Evolutionary conservation across 306 rosid species (phyloP).

Genomic region (Pyrus pyrifolia): DNA sequence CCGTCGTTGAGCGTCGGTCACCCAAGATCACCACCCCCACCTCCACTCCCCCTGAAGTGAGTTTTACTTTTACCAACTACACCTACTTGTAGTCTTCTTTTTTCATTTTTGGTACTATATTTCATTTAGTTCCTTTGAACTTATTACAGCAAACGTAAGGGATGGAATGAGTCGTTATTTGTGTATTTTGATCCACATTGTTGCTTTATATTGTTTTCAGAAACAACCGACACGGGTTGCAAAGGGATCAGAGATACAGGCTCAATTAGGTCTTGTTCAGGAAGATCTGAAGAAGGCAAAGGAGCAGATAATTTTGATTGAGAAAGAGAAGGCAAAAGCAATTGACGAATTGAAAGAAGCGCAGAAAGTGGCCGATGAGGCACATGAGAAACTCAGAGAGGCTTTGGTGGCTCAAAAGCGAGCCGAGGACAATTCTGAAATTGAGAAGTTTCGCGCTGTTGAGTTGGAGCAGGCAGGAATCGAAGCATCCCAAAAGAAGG

Average conservation of each 20-base stretch:
- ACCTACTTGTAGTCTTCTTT: background rate
- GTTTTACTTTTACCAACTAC: slow-evolving; percentile 20
- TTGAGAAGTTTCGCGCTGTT: slow-evolving; percentile 89
- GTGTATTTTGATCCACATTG: slow-evolving; percentile 16
- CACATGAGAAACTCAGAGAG: slow-evolving; percentile 73
- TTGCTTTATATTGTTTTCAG: slow-evolving; percentile 35
- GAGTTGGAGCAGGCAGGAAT: slow-evolving; percentile 96
- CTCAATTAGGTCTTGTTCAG: slow-evolving; percentile 56
- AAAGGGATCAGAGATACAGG: slow-evolving; percentile 69
- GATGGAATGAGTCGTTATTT: background rate
- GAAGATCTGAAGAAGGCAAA: slow-evolving; percentile 87
- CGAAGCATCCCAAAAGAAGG: slow-evolving; percentile 76
- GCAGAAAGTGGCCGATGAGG: slow-evolving; percentile 65
- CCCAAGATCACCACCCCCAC: slow-evolving; percentile 53
- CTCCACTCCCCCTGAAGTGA: slow-evolving; percentile 57
- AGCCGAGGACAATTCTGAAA: slow-evolving; percentile 84
- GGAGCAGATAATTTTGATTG: slow-evolving; percentile 62
- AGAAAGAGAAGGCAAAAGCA: slow-evolving; percentile 69
- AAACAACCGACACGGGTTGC: slow-evolving; percentile 49
- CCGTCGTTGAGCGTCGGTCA: slow-evolving; percentile 52
- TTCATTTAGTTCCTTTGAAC: background rate
- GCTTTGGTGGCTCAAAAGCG: slow-evolving; percentile 83
- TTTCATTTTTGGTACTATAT: background rate
- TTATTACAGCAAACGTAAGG: background rate
- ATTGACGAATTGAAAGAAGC: slow-evolving; percentile 76